phyloP scores from a whole-genome alignment of 768 basidiomycete genomes.

The Trametes coccinea region DNA sequence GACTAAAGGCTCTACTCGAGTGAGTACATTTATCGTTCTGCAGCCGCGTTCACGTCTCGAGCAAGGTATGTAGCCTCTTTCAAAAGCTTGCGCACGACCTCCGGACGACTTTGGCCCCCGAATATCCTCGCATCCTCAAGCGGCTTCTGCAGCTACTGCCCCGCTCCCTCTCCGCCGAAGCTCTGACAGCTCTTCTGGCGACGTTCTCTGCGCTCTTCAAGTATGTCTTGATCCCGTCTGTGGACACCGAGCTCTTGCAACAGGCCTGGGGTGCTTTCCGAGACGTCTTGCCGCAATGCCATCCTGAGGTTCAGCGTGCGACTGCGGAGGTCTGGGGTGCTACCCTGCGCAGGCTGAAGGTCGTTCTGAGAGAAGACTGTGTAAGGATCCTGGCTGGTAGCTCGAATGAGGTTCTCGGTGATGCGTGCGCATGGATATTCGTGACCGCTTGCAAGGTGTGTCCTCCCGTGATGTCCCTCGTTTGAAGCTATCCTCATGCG shows the following conservation, averaged over 20 bases:
- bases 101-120: conserved; percentile 69
- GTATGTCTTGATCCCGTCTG: conserved; percentile 67
- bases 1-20: conserved; percentile 74
- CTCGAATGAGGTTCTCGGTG: conserved; percentile 51
- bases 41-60: not conserved
- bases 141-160: conserved; percentile 59
- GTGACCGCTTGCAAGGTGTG: conserved; percentile 78
- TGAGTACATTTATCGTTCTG: conserved; percentile 37
- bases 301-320: conserved; percentile 71
- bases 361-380: conserved; percentile 53
- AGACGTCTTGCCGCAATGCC: conserved; percentile 54
- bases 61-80: conserved; percentile 52
- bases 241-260: conserved; percentile 51
- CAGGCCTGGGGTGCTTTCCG: conserved; percentile 62
- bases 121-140: conserved; percentile 56
- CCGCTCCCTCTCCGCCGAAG: conserved; percentile 56
- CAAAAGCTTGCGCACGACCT: conserved; percentile 81
- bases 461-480: not conserved
- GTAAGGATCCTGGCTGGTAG: conserved; percentile 51
- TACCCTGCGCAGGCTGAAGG: conserved; percentile 70
- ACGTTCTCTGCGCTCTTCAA: conserved; percentile 73
- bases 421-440: conserved; percentile 71
- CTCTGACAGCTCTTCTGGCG: conserved; percentile 63
- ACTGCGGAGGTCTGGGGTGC: conserved; percentile 89
- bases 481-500: not conserved